Percentiles rank a stretch among this genome's conserved stretches.
Evolutionary conservation across 1,139 yeast species (phyloP).

Genomic region (Blastobotrys proliferans): DNA sequence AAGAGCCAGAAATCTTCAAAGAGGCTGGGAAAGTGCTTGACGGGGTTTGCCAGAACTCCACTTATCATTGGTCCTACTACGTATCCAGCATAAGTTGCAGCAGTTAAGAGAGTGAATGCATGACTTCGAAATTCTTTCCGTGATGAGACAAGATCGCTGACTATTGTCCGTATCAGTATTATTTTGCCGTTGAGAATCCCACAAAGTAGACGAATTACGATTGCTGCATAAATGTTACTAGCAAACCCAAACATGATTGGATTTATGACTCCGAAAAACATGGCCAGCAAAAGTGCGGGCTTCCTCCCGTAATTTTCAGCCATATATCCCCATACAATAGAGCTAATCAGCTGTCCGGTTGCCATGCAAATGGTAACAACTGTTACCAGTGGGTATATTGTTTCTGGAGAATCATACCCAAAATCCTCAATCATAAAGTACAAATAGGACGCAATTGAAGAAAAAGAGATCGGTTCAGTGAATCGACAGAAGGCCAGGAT

Average conservation of each 20-base stretch:
- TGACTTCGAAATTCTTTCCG: constrained; percentile 51
- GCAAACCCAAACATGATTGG: constrained; percentile 52
- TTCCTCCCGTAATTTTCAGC: constrained; percentile 54
- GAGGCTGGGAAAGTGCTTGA: constrained; percentile 25
- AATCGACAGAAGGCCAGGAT: constrained; percentile 37
- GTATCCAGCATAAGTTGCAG: constrained; percentile 53
- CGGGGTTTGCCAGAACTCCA: constrained; percentile 37
- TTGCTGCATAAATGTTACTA: constrained; percentile 46
- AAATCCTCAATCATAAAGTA: constrained; percentile 60
- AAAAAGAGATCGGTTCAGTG: constrained; percentile 58
- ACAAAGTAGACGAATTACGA: constrained; percentile 47
- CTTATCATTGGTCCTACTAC: constrained; percentile 48
- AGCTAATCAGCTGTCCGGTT: constrained; percentile 48
- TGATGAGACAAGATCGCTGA: constrained; percentile 55
- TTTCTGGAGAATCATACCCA: constrained; percentile 47
- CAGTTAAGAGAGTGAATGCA: constrained; percentile 56
- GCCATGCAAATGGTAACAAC: constrained; percentile 53
- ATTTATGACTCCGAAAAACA: constrained; percentile 48
- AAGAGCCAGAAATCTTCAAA: constrained; percentile 32
- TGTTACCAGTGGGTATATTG: constrained; percentile 47
- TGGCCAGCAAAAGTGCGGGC: constrained; percentile 47
- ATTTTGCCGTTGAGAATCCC: constrained; percentile 59
- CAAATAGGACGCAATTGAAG: constrained; percentile 58
- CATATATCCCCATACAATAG: constrained; percentile 54
- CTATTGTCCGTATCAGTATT: constrained; percentile 54